Conservation (phyloP, 2,329 filamentous ascomycete genomes). For the Diaporthe velutina region DNA sequence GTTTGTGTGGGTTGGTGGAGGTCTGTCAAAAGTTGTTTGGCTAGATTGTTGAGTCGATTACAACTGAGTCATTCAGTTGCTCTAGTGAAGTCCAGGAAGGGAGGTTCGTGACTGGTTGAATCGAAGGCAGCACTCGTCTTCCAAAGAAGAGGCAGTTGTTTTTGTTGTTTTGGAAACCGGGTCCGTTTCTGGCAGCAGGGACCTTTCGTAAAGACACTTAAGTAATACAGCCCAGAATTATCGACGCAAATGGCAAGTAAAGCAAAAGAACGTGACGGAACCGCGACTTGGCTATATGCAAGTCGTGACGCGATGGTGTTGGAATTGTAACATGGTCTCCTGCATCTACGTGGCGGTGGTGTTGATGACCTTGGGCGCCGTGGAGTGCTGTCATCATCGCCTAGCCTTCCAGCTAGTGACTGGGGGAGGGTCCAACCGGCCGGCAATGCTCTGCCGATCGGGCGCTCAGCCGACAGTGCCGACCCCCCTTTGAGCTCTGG, state of each 20-base stretch:
- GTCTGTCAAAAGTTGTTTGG: neutral
- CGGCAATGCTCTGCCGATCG: neutral
- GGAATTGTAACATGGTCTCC: neutral
- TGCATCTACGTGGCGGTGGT: slow-evolving; percentile 12
- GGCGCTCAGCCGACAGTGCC: slow-evolving; percentile 6
- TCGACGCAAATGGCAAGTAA: slow-evolving; percentile 4
- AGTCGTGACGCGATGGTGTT: slow-evolving; percentile 22
- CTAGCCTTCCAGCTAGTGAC: slow-evolving; percentile 3
- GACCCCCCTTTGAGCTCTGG: neutral
- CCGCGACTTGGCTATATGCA: slow-evolving; percentile 4
- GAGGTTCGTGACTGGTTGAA: neutral
- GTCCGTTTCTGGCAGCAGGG: slow-evolving; percentile 2
- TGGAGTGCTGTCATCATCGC: slow-evolving; percentile 23
- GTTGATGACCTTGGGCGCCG: neutral
- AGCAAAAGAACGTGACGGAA: slow-evolving; percentile 31
- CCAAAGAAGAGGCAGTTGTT: slow-evolving; percentile 11
- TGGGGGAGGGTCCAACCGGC: slow-evolving; percentile 9
- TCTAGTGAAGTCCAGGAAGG: slow-evolving; percentile 19
- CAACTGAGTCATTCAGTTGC: neutral
- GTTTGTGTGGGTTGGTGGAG: neutral
- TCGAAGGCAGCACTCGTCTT: slow-evolving; percentile 31
- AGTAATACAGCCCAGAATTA: slow-evolving; percentile 16
- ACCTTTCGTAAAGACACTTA: neutral
- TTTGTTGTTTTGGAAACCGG: slow-evolving; percentile 23
- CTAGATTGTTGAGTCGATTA: neutral